Conservation (phyloP, 2,329 filamentous ascomycete genomes). For the Penicillium crustosum region DNA sequence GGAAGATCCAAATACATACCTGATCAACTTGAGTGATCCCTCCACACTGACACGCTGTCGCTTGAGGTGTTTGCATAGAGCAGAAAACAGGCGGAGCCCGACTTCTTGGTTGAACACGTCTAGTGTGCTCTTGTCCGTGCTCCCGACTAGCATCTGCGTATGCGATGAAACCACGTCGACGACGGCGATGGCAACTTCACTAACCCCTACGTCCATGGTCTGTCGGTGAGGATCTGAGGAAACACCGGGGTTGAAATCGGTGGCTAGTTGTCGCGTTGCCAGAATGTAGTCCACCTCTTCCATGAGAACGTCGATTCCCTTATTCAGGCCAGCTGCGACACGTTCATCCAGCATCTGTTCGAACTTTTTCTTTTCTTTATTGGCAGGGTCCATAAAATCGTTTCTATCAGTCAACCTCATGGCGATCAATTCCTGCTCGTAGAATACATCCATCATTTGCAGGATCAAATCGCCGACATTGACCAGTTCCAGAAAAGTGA, state of each 20-base stretch:
- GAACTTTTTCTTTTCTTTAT: constrained; percentile 95
- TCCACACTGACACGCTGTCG: constrained; percentile 87
- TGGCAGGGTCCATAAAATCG: constrained; percentile 89
- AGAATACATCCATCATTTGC: constrained; percentile 99
- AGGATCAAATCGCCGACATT: constrained; percentile 97
- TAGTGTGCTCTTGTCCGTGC: constrained; percentile 95
- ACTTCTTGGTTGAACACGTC: constrained; percentile 99
- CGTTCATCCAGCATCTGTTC: constrained; percentile 98
- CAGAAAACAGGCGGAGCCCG: constrained; percentile 84
- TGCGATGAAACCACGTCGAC: constrained; percentile 84
- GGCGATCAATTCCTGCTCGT: constrained; percentile 86
- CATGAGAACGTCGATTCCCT: constrained; percentile 97
- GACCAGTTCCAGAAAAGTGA: constrained; percentile 94
- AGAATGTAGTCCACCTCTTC: constrained; percentile 96
- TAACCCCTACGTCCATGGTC: constrained; percentile 61
- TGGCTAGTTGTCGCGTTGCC: constrained; percentile 78
- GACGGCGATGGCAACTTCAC: constrained; percentile 73
- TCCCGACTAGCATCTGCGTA: constrained; percentile 88
- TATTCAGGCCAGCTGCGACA: constrained; percentile 92
- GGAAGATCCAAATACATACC: constrained; percentile 40
- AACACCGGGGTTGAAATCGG: constrained; percentile 79
- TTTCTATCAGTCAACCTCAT: constrained; percentile 84
- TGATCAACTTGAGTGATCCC: constrained; percentile 86
- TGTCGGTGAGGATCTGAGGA: constrained; percentile 35
- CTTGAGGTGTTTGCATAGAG: constrained; percentile 96